Evolutionary conservation across 306 rosid genomes (phyloP).

Genomic region (Morella rubra): DNA sequence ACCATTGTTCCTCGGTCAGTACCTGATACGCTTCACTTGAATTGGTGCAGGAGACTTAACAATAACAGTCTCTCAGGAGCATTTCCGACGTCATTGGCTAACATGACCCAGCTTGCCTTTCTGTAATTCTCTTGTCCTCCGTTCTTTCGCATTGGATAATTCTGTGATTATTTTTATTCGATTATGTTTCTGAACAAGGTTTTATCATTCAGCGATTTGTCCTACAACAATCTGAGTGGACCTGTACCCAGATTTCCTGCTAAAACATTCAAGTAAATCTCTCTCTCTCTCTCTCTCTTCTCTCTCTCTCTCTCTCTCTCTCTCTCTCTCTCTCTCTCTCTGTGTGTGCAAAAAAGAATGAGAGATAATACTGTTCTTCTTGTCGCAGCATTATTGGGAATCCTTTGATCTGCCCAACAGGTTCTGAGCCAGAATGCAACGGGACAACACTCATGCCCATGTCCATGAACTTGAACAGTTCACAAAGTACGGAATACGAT

Average conservation of each 20-base stretch:
- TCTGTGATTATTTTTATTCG: slow-evolving; percentile 12
- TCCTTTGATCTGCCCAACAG: slow-evolving; percentile 78
- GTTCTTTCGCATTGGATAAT: slow-evolving; percentile 15
- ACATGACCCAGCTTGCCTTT: slow-evolving; percentile 85
- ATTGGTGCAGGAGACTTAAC: slow-evolving; percentile 80
- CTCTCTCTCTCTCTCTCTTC: slow-evolving; percentile 23
- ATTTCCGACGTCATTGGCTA: slow-evolving; percentile 73
- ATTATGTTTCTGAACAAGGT: slow-evolving; percentile 28
- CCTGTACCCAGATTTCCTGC: slow-evolving; percentile 89
- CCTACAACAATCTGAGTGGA: slow-evolving; percentile 84
- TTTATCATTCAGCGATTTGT: slow-evolving; percentile 65
- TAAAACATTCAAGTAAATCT: slow-evolving; percentile 77
- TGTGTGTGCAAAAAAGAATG: too few relatives aligned
- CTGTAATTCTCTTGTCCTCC: slow-evolving; percentile 59
- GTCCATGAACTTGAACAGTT: slow-evolving; percentile 80
- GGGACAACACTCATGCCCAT: slow-evolving; percentile 80
- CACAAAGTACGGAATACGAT: slow-evolving; percentile 49
- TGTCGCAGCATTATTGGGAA: slow-evolving; percentile 84
- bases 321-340: slow-evolving; percentile 12
- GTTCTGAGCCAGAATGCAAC: slow-evolving; percentile 75
- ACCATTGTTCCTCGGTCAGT: slow-evolving; percentile 9
- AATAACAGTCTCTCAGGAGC: slow-evolving; percentile 79
- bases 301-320: slow-evolving; percentile 13
- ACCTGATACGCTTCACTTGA: slow-evolving; percentile 25
- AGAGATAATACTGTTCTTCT: too few relatives aligned